Percentiles rank a stretch among this genome's conserved stretches.
Evolutionary conservation across 192 early-diverging fungal genomes (phyloP).

Genomic region (Chytriomyces sp.): DNA sequence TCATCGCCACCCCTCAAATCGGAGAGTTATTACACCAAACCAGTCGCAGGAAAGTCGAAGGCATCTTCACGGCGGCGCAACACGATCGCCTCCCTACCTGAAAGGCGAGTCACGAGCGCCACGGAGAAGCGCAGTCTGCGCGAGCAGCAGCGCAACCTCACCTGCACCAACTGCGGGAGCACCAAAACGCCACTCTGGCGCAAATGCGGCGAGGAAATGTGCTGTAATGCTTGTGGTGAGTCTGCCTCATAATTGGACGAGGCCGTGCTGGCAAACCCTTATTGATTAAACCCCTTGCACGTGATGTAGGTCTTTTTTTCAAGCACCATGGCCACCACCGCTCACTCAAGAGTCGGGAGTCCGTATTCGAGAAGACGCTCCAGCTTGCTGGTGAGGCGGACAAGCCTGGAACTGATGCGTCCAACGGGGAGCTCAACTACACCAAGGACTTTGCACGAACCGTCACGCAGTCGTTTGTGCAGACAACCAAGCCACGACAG

Average conservation of each 20-base stretch:
- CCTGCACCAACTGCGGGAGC: conserved; percentile 71
- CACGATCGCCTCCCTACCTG: too few species aligned
- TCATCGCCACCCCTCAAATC: too few species aligned
- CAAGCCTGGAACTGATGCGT: background rate
- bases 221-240: conserved; percentile 74
- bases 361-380: background rate
- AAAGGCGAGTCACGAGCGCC: too few species aligned
- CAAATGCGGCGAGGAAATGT: conserved; percentile 61
- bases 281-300: background rate
- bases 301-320: background rate
- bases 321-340: background rate
- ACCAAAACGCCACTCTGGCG: conserved; percentile 75
- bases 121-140: conserved; percentile 33
- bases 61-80: too few species aligned
- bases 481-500: background rate
- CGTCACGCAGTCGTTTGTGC: background rate
- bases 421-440: background rate
- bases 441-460: background rate
- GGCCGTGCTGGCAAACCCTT: background rate
- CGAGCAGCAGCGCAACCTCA: conserved; percentile 29
- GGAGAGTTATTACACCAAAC: too few species aligned
- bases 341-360: background rate
- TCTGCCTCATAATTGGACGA: too few species aligned
- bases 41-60: too few species aligned
- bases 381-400: background rate